Conservation (phyloP, 345 rosid genomes). For the Gossypium bickii region DNA sequence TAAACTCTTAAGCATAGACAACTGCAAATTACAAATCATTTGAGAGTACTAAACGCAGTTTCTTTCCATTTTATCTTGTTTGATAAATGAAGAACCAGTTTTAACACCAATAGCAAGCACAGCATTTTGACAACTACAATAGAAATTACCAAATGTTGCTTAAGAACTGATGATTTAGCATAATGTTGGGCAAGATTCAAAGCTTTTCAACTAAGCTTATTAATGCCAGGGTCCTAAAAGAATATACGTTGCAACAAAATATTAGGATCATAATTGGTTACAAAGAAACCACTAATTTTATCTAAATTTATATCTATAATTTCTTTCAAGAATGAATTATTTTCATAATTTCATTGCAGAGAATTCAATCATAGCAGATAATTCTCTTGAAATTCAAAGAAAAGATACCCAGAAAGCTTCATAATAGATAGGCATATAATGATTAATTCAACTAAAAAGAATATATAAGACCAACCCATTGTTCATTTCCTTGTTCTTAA, state of each 20-base stretch:
- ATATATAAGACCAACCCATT: constrained; percentile 23
- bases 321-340: background rate
- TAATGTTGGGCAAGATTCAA: background rate
- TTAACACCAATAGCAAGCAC: background rate
- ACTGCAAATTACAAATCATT: background rate
- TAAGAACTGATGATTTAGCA: background rate
- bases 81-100: no score
- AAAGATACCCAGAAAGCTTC: background rate
- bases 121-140: background rate
- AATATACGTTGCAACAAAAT: background rate
- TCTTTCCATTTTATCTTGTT: no score
- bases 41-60: background rate
- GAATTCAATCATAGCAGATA: background rate
- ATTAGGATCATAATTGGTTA: background rate
- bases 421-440: no score
- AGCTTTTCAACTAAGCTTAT: no score
- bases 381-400: no score
- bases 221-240: no score
- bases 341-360: background rate
- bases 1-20: background rate
- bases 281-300: background rate
- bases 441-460: no score
- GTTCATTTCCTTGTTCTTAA: constrained; percentile 7
- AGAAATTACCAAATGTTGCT: background rate
- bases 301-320: background rate